phyloP scores from a whole-genome alignment of 768 basidiomycete genomes.

The Boletellus ananas region DNA sequence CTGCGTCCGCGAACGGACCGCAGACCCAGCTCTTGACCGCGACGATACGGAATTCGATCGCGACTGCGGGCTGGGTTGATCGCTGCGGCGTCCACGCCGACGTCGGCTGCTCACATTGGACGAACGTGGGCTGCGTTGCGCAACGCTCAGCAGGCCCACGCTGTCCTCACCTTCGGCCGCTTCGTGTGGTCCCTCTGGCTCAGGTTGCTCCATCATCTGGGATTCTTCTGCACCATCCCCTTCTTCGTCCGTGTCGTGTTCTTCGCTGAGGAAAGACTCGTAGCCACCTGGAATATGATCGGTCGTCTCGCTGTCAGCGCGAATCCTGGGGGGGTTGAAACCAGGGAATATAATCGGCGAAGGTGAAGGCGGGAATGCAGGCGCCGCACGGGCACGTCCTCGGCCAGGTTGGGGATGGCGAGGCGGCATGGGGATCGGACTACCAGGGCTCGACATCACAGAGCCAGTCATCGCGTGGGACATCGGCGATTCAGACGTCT shows the following conservation, averaged over 20 bases:
- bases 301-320: slow-evolving; percentile 28
- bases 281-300: slow-evolving; percentile 27
- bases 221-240: slow-evolving; percentile 32
- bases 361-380: slow-evolving; percentile 34
- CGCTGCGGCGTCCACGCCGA: slow-evolving; percentile 31
- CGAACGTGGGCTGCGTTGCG: slow-evolving; percentile 49
- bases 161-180: slow-evolving; percentile 62
- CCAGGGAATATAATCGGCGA: slow-evolving; percentile 34
- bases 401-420: slow-evolving; percentile 41
- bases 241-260: slow-evolving; percentile 30
- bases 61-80: slow-evolving; percentile 36
- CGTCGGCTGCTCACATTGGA: slow-evolving; percentile 35
- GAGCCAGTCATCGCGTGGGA: slow-evolving; percentile 40
- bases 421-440: slow-evolving; percentile 48
- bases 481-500: slow-evolving; percentile 53
- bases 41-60: slow-evolving; percentile 30
- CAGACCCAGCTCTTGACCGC: slow-evolving; percentile 45
- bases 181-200: slow-evolving; percentile 52
- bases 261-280: slow-evolving; percentile 31
- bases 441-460: slow-evolving; percentile 34
- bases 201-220: slow-evolving; percentile 40
- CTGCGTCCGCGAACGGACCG: slow-evolving; percentile 60
- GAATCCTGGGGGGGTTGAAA: slow-evolving; percentile 21
- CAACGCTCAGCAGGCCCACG: slow-evolving; percentile 51
- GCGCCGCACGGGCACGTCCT: slow-evolving; percentile 39